These are phyloP conservation scores for Calonectria leucothoes DNA, from an alignment of 2,329 filamentous ascomycete genomes.

Conservation along the genomic window DNA sequence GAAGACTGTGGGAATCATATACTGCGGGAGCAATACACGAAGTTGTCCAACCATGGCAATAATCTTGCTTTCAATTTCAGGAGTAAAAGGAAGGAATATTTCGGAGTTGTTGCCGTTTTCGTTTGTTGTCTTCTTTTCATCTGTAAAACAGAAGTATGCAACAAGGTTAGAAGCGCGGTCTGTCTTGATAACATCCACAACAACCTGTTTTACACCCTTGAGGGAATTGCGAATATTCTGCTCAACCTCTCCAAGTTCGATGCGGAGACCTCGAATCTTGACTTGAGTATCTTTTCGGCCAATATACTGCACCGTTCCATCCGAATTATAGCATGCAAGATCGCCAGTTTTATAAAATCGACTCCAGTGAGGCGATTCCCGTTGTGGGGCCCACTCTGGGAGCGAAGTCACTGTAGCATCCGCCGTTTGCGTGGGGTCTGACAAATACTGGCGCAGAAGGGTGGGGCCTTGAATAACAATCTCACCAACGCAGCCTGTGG, in stretches of 20 bases:
- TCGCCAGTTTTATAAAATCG: slow-evolving; percentile 39
- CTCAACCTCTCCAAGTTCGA: slow-evolving; percentile 53
- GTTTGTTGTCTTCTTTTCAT: background rate
- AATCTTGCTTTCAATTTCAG: background rate
- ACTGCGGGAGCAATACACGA: background rate
- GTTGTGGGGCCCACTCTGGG: slow-evolving; percentile 21
- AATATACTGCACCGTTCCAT: slow-evolving; percentile 53
- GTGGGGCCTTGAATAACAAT: slow-evolving; percentile 18
- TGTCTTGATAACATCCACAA: background rate
- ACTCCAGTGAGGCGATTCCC: slow-evolving; percentile 23
- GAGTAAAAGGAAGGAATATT: background rate
- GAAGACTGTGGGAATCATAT: background rate
- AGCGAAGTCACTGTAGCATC: slow-evolving; percentile 45
- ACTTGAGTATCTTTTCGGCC: slow-evolving; percentile 66
- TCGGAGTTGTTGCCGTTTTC: background rate
- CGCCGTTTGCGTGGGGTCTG: slow-evolving; percentile 33
- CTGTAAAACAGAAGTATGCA: background rate
- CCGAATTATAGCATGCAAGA: slow-evolving; percentile 37
- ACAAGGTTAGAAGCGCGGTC: background rate
- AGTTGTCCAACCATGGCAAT: background rate
- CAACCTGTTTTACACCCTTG: background rate
- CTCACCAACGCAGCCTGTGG: background rate
- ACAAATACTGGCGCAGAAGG: slow-evolving; percentile 39
- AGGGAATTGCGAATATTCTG: background rate
- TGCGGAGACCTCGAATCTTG: slow-evolving; percentile 65